phyloP scores from a whole-genome alignment of 108 stramenopile species.

The Ochromonas danica region DNA sequence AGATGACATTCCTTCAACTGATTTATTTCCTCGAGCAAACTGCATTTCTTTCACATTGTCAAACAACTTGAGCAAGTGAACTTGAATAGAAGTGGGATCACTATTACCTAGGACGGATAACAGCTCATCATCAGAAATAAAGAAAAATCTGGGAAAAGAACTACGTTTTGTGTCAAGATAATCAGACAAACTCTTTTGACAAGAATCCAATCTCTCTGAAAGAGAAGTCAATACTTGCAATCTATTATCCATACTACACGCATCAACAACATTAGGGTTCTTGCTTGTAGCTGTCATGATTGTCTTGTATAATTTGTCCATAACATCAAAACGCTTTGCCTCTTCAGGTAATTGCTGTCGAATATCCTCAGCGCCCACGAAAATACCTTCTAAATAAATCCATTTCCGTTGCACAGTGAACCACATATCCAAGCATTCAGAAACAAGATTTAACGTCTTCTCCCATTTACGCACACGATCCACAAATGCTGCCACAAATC shows the following conservation, averaged over 20 bases:
- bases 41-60: constrained; percentile 64
- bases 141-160: constrained; percentile 70
- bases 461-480: constrained; percentile 65
- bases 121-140: constrained; percentile 72
- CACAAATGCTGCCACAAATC: constrained; percentile 61
- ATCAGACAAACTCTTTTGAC: constrained; percentile 65
- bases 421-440: constrained; percentile 66
- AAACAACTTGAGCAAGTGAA: constrained; percentile 69
- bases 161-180: constrained; percentile 69
- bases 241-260: constrained; percentile 57
- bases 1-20: constrained; percentile 57
- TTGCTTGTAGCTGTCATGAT: constrained; percentile 60
- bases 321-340: constrained; percentile 65
- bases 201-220: constrained; percentile 59
- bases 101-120: constrained; percentile 62
- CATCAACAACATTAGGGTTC: constrained; percentile 62
- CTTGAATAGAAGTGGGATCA: constrained; percentile 65
- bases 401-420: constrained; percentile 66
- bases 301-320: constrained; percentile 65
- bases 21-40: constrained; percentile 56
- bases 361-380: constrained; percentile 63
- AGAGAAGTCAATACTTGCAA: constrained; percentile 51
- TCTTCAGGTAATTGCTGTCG: constrained; percentile 66
- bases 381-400: constrained; percentile 70
- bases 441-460: constrained; percentile 56